Percentiles rank a stretch among this genome's conserved stretches.
Conservation (phyloP, 2,329 filamentous ascomycete species). For the Domatiomyces globalis region DNA sequence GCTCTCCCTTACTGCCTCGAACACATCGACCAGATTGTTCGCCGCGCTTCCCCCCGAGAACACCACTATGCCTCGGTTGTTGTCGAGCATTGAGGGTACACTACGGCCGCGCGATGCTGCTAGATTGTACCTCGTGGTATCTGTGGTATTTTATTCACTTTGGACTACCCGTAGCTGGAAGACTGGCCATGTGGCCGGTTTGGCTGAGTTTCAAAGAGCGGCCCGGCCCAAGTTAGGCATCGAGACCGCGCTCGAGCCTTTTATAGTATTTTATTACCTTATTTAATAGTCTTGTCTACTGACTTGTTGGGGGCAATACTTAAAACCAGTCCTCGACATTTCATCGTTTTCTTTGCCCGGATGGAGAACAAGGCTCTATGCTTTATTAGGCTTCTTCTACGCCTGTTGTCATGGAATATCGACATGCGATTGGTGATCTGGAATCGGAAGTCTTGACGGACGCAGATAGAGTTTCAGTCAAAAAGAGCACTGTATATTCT, state of each 20-base stretch:
- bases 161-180: no score
- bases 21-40: conserved; percentile 85
- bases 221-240: conserved; percentile 84
- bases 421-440: conserved; percentile 66
- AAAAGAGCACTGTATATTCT: conserved; percentile 64
- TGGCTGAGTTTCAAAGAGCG: conserved; percentile 74
- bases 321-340: conserved; percentile 38
- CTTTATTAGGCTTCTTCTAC: conserved; percentile 60
- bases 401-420: conserved; percentile 70
- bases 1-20: conserved; percentile 50
- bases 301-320: no score
- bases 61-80: conserved; percentile 64
- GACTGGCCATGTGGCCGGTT: conserved; percentile 62
- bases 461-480: conserved; percentile 63
- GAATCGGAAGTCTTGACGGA: conserved; percentile 71
- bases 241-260: conserved; percentile 58
- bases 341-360: conserved; percentile 89
- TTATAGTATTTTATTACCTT: no score
- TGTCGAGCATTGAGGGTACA: conserved; percentile 82
- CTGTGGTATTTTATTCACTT: conserved; percentile 72
- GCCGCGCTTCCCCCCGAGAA: conserved; percentile 92
- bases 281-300: no score
- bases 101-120: conserved; percentile 86
- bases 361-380: conserved; percentile 74
- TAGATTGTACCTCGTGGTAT: conserved; percentile 68